Base-by-base conservation (phyloP, 495 filamentous ascomycete genomes). In the Penicillium simplicissimum region DNA sequence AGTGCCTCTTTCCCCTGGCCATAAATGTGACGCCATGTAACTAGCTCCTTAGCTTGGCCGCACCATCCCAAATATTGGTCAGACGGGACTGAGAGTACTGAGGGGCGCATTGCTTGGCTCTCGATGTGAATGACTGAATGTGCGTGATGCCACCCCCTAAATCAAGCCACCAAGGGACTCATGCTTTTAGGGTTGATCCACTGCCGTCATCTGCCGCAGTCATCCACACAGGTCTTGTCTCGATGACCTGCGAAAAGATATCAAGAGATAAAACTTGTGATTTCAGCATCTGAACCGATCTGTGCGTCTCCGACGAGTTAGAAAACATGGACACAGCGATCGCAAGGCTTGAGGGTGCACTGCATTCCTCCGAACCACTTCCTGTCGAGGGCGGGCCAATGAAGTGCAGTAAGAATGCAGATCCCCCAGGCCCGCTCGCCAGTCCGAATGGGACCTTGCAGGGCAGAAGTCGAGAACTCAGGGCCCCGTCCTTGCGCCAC, bases 371-470 rank as follows among this genome's bases (percentile, higher is more conserved):
- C 48, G 47, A 59, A 35, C 15, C 45, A 40, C 47, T 43, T 19
- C 57, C 57, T 36, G 63, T 58, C 34, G n/a, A 61, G 48, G 42
- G 17, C 25, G 28, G 19, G 23, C 57, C 57, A 62, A 62, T 62
- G 42, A 21, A 43, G 31, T 17, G 48, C 35, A 48, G 38, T 13
- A 36, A 38, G 56, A 63, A 60, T 66, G 66, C 63, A 63, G 66
- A 68, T 66, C 66, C 52, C 59, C 55, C 28, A 51, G 52, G 13
- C n/a, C 52, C 37, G 25, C 57, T 57, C 38, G 40, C 57, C 42
- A 40, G 40, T 59, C 42, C 28, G 38, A 49, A 51, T 34, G 17
- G 52, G 52, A 52, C 47, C 15, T 35, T 54, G 52, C 28, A 38
- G 51, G 42, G 53, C 35, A 38, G 23, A 3, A 49, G 28, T 49